Conservation (phyloP, 2,329 filamentous ascomycete species). For the Rhynchosporium graminicola region DNA sequence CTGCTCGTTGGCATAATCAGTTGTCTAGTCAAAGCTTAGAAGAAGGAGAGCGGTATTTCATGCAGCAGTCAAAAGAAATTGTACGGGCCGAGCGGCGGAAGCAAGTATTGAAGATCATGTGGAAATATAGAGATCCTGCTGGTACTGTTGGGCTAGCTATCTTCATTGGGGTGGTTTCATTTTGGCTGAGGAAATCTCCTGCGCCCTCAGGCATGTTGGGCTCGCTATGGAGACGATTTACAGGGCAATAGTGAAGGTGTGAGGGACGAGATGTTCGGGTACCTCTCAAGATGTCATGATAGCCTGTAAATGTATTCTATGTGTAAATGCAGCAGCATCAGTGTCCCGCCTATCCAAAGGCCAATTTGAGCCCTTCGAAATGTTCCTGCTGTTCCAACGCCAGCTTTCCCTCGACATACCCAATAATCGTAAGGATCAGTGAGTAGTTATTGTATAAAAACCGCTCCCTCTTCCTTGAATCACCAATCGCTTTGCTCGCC, state of each 20-base stretch:
- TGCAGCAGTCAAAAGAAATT: conserved; percentile 72
- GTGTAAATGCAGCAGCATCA: conserved; percentile 1
- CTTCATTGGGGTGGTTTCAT: conserved; percentile 65
- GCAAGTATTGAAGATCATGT: conserved; percentile 52
- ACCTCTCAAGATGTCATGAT: neutral
- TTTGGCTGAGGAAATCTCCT: conserved; percentile 60
- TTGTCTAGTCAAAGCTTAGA: conserved; percentile 58
- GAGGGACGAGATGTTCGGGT: neutral
- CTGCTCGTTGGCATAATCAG: conserved; percentile 58
- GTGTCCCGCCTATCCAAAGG: conserved; percentile 50
- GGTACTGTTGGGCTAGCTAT: conserved; percentile 64
- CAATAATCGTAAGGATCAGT: conserved; percentile 88
- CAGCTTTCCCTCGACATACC: conserved; percentile 72
- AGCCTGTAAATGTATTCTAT: conserved; percentile 13
- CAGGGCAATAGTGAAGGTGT: conserved; percentile 27
- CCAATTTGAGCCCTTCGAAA: conserved; percentile 67
- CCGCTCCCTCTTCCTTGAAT: conserved; percentile 77
- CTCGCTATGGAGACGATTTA: conserved; percentile 35
- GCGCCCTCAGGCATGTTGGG: conserved; percentile 30
- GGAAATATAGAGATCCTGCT: conserved; percentile 66
- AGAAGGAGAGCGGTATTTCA: conserved; percentile 69
- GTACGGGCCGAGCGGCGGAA: conserved; percentile 61
- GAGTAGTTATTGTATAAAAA: conserved; percentile 98
- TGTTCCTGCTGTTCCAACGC: conserved; percentile 73
- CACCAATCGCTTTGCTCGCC: conserved; percentile 73